phyloP scores from a whole-genome alignment of 345 rosid species.

The Melastoma malabathricum region DNA sequence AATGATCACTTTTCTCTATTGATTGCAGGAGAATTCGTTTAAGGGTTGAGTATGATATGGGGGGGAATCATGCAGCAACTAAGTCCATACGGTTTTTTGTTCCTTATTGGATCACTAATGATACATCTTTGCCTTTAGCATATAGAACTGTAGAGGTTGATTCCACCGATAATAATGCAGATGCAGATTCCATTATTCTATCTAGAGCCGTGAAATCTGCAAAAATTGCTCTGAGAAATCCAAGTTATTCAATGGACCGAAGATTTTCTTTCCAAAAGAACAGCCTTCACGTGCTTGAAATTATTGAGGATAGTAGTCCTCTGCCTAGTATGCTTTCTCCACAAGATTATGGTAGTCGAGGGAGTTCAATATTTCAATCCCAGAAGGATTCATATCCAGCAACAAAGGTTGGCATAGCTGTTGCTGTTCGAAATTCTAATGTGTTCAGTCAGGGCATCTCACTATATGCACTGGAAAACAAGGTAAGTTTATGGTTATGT shows the following conservation, averaged over 20 bases:
- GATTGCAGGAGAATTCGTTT: constrained; percentile 77
- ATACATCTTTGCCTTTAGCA: constrained; percentile 59
- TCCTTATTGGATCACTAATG: constrained; percentile 91
- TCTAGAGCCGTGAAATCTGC: constrained; percentile 69
- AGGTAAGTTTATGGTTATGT: constrained; percentile 26
- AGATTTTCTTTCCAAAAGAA: constrained; percentile 34
- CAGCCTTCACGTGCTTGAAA: constrained; percentile 65
- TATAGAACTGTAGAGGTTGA: constrained; percentile 89
- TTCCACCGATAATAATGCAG: constrained; percentile 46
- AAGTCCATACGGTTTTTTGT: constrained; percentile 81
- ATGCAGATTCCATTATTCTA: constrained; percentile 39
- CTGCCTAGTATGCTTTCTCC: constrained; percentile 95
- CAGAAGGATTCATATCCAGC: constrained; percentile 76
- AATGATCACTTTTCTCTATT: constrained; percentile 6
- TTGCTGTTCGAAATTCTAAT: constrained; percentile 68
- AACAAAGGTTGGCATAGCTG: constrained; percentile 68
- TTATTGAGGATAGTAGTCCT: constrained; percentile 77
- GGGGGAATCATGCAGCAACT: constrained; percentile 74
- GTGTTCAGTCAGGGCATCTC: constrained; percentile 83
- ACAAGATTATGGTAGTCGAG: constrained; percentile 68
- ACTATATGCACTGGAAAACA: constrained; percentile 91
- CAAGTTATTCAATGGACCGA: constrained; percentile 43
- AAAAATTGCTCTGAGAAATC: constrained; percentile 37
- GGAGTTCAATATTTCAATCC: constrained; percentile 55
- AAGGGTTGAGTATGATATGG: constrained; percentile 84